Evolutionary conservation across 2,329 filamentous ascomycete species (phyloP).

Genomic region (Colletotrichum plurivorum): DNA sequence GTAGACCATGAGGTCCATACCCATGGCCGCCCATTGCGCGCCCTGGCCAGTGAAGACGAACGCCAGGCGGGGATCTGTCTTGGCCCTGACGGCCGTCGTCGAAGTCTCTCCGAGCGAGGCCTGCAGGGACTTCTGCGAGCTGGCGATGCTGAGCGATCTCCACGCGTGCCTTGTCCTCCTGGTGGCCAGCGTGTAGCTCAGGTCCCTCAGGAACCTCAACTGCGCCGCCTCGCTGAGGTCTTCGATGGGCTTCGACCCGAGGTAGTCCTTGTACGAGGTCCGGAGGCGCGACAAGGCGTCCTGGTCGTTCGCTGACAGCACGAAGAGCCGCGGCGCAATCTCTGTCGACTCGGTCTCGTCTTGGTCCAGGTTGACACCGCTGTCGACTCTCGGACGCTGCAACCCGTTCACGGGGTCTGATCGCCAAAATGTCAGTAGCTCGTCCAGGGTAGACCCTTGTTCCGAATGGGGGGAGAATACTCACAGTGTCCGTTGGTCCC

Average conservation of each 20-base stretch:
- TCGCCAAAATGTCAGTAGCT: background rate
- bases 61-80: conserved; percentile 28
- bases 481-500: background rate
- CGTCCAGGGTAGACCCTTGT: background rate
- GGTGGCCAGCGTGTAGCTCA: conserved; percentile 60
- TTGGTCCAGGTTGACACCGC: conserved; percentile 21
- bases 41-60: conserved; percentile 49
- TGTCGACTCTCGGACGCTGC: conserved; percentile 21
- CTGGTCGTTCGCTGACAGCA: conserved; percentile 58
- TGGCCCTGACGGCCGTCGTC: background rate
- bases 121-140: background rate
- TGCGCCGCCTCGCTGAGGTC: conserved; percentile 11
- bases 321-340: conserved; percentile 53
- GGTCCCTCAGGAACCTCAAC: conserved; percentile 44
- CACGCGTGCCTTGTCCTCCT: conserved; percentile 28
- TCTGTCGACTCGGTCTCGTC: conserved; percentile 6
- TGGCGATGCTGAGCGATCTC: conserved; percentile 24
- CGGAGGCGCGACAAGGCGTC: conserved; percentile 54
- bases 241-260: conserved; percentile 9
- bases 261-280: conserved; percentile 46
- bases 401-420: conserved; percentile 1
- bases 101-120: conserved; percentile 6
- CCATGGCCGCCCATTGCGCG: conserved; percentile 46
- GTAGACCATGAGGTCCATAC: conserved; percentile 42
- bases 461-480: background rate